These are phyloP conservation scores for Eucalyptus polybractea DNA, from an alignment of 345 rosid species.

Conservation along the genomic window DNA sequence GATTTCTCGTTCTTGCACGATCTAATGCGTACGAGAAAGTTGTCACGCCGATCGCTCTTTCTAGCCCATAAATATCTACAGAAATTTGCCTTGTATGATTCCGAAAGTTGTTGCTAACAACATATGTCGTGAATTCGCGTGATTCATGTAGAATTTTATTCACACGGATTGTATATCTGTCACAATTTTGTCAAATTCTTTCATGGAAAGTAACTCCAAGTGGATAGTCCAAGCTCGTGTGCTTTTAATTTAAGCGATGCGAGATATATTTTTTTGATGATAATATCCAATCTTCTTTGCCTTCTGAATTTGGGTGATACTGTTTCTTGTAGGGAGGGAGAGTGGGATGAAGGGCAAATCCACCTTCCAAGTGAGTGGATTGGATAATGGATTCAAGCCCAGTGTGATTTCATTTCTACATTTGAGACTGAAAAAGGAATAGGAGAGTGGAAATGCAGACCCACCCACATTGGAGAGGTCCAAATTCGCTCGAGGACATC, in stretches of 20 bases:
- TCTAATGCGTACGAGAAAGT: background rate
- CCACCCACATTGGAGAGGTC: background rate
- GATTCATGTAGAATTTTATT: background rate
- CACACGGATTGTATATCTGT: rapidly evolving
- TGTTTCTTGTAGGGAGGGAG: background rate
- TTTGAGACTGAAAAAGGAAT: background rate
- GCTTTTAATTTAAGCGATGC: background rate
- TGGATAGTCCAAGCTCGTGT: rapidly evolving
- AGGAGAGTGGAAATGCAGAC: background rate
- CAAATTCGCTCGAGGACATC: background rate
- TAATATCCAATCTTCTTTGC: background rate
- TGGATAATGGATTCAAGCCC: background rate
- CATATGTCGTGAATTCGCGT: background rate
- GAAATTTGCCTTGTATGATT: background rate
- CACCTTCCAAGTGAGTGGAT: background rate
- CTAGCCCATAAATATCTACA: background rate
- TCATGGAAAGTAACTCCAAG: background rate
- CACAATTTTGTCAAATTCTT: background rate
- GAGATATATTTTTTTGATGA: background rate
- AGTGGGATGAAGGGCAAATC: background rate
- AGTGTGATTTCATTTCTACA: background rate
- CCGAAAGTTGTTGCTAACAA: background rate
- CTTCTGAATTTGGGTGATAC: background rate
- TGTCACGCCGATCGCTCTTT: background rate
- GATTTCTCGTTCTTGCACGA: background rate